A percentile compares a stretch with the other conserved stretches of the same genome.
phyloP scores from a whole-genome alignment of 441 rosid species.

The Jatropha multifida region DNA sequence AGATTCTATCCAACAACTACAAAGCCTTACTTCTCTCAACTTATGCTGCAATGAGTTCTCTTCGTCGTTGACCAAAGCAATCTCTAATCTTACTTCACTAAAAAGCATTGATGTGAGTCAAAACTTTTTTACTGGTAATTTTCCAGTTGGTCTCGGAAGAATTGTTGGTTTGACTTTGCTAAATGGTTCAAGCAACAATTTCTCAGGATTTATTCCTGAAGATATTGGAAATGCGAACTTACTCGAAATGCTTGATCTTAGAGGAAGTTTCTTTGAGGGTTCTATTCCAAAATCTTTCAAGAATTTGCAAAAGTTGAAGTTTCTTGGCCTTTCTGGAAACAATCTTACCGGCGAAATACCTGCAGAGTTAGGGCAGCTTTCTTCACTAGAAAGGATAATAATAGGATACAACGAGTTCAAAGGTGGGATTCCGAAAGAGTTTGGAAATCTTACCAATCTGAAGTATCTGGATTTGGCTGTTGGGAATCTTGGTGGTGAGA shows the following conservation, averaged over 20 bases:
- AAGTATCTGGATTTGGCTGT: slow-evolving; percentile 79
- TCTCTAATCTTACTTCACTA: slow-evolving; percentile 53
- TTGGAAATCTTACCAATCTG: slow-evolving; percentile 72
- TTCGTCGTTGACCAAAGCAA: slow-evolving; percentile 43
- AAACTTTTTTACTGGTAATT: slow-evolving; percentile 56
- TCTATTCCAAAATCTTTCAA: slow-evolving; percentile 63
- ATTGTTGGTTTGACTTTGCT: slow-evolving; percentile 52
- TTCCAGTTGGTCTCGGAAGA: slow-evolving; percentile 61
- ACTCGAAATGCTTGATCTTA: slow-evolving; percentile 71
- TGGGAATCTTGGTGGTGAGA: slow-evolving; percentile 65
- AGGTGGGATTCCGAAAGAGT: slow-evolving; percentile 69
- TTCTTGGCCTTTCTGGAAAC: slow-evolving; percentile 90
- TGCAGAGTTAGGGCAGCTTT: slow-evolving; percentile 65
- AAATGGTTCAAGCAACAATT: slow-evolving; percentile 85
- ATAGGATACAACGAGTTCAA: slow-evolving; percentile 81
- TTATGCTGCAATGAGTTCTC: slow-evolving; percentile 70
- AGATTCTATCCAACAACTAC: slow-evolving; percentile 49
- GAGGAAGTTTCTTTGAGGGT: slow-evolving; percentile 85
- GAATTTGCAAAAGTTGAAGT: slow-evolving; percentile 69
- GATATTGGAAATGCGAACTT: slow-evolving; percentile 66
- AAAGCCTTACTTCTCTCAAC: slow-evolving; percentile 57
- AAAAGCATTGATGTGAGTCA: slow-evolving; percentile 69
- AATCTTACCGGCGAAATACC: slow-evolving; percentile 82
- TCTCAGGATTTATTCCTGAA: slow-evolving; percentile 67
- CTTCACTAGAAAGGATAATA: slow-evolving; percentile 66